These are phyloP conservation scores for Exsudoporus frostii DNA, from an alignment of 768 basidiomycete species.

Conservation along the genomic window DNA sequence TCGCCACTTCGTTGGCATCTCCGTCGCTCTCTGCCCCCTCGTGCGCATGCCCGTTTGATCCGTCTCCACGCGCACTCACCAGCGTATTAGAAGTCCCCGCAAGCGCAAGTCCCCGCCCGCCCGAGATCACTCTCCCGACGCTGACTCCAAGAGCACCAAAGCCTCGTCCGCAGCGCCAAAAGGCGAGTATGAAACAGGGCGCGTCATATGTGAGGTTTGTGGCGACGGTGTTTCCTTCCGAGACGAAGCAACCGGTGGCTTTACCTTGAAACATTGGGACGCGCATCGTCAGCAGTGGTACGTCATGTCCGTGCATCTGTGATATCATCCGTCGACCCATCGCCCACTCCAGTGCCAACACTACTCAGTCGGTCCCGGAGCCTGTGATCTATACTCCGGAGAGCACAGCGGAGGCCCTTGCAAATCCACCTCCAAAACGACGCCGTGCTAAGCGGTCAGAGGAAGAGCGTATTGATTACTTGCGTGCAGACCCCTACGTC, in stretches of 20 bases:
- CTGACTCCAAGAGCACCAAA: slow-evolving; percentile 7
- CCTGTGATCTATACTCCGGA: slow-evolving; percentile 44
- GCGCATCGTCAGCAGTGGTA: slow-evolving; percentile 62
- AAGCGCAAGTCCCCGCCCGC: slow-evolving; percentile 39
- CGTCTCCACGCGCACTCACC: slow-evolving; percentile 13
- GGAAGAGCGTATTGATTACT: slow-evolving; percentile 70
- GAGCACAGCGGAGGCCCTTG: slow-evolving; percentile 38
- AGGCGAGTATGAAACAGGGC: slow-evolving; percentile 63
- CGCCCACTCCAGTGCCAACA: slow-evolving; percentile 23
- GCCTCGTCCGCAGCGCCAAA: slow-evolving; percentile 23
- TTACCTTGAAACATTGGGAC: slow-evolving; percentile 69
- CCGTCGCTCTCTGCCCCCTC: slow-evolving; percentile 12
- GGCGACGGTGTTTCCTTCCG: slow-evolving; percentile 61
- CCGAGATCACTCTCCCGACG: slow-evolving; percentile 17
- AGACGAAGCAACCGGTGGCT: slow-evolving; percentile 58
- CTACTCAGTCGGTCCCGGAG: slow-evolving; percentile 32
- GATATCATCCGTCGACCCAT: slow-evolving; percentile 6
- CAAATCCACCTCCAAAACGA: slow-evolving; percentile 55
- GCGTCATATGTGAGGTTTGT: slow-evolving; percentile 64
- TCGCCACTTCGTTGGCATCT: slow-evolving; percentile 8
- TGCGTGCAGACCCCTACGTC: slow-evolving; percentile 69
- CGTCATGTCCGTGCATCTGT: slow-evolving; percentile 19
- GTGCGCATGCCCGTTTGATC: slow-evolving; percentile 24
- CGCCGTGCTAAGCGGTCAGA: slow-evolving; percentile 75
- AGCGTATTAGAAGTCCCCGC: slow-evolving; percentile 31